phyloP scores from a whole-genome alignment of 495 filamentous ascomycete species.

The Jackrogersella multiformis region DNA sequence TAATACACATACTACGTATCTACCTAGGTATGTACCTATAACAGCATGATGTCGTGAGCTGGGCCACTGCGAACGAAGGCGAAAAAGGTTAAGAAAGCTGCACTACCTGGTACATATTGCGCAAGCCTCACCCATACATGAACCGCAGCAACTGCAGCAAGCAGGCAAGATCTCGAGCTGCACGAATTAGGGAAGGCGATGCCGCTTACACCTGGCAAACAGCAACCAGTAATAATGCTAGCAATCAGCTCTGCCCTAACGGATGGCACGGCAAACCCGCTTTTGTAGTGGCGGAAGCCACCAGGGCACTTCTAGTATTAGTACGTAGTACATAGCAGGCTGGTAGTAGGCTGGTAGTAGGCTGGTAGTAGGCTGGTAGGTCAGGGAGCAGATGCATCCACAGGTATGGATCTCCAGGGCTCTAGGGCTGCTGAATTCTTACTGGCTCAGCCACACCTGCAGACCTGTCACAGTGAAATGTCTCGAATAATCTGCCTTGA shows the following conservation, averaged over 20 bases:
- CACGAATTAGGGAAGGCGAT: slow-evolving; percentile 13
- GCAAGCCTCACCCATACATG: slow-evolving; percentile 7
- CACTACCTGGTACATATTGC: slow-evolving; percentile 1
- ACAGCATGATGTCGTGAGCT: slow-evolving; percentile 7
- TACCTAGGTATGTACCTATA: neutral
- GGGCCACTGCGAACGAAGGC: neutral
- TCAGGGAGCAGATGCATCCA: too few relatives aligned
- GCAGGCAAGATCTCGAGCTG: slow-evolving; percentile 18
- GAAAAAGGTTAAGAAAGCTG: neutral
- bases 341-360: too few relatives aligned
- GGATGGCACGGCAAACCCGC: slow-evolving; percentile 29
- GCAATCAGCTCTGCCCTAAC: slow-evolving; percentile 36
- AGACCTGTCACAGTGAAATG: neutral
- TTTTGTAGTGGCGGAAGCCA: slow-evolving; percentile 26
- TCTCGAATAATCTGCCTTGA: slow-evolving; percentile 31
- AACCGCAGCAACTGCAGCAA: slow-evolving; percentile 14
- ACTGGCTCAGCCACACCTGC: slow-evolving; percentile 32
- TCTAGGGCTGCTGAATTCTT: slow-evolving; percentile 11
- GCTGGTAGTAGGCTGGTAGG: too few relatives aligned
- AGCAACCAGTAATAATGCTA: slow-evolving; percentile 22
- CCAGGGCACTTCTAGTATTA: neutral
- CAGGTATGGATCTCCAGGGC: too few relatives aligned
- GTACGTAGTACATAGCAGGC: too few relatives aligned
- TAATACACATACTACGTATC: slow-evolving; percentile 3
- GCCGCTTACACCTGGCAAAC: neutral